Evolutionary conservation across 352 stramenopile genomes (phyloP), one percentile per base, ranked within the genome.

Genomic region (Pythium utonaiense): DNA sequence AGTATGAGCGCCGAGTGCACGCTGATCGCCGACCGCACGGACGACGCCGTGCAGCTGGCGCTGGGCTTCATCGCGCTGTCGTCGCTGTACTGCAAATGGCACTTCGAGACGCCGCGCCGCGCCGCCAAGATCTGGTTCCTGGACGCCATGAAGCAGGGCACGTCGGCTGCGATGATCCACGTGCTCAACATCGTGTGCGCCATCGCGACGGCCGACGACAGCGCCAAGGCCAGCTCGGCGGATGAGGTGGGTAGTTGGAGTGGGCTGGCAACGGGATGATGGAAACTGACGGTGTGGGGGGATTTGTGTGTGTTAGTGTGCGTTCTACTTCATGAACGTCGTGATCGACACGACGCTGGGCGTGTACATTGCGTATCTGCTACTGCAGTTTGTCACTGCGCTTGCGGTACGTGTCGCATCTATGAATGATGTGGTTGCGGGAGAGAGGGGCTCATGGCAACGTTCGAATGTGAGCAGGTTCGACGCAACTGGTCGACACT

Each of bases 301-400:
- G 16, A 12, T 62, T 17, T 34, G 12, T 45, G 21, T 54, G 9
- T 31, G 34, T 10, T 30, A 92, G 78, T 93, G 83, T 50, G 83
- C 83, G 44, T 91, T 90, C 50, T 93, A 93, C 71, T 93, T 93
- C 56, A 88, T 93, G 75, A 93, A 91, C 56, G 83, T 93, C 9
- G 77, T 88, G 57, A 86, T 93, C 48, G 83, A 91, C 67, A 93
- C 83, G 33, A 90, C 81, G 21, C 65, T 93, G 19, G 83, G 83
- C 58, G 81, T 93, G 33, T 87, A 91, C 60, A 85, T 93, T 62
- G 83, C 83, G 13, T 93, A 87, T 48, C 63, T 93, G n/a, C 75
- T 78, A 14, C 59, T 89, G 40, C 81, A 89, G 59, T 77, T 42
- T 17, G 34, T 42, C 34, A 42, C 34, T 42, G 34, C 34, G 12